Base-by-base conservation (phyloP, 2,329 filamentous ascomycete genomes). In the Cytospora leucostoma region DNA sequence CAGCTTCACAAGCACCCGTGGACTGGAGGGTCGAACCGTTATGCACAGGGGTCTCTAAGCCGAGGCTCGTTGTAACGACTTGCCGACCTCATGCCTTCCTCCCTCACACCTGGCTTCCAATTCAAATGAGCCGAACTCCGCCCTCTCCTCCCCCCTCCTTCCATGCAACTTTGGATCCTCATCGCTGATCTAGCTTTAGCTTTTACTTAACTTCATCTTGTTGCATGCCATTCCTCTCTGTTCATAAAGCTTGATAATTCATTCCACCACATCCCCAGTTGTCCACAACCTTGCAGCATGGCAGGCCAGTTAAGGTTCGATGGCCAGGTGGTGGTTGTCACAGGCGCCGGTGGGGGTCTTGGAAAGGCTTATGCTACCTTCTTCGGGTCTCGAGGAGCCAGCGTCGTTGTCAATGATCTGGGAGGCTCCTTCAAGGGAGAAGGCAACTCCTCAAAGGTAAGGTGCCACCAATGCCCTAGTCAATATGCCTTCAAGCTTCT, bases 341-440 rank as follows among this genome's bases (percentile, higher is more conserved):
- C 92, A 55, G 92, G 92, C 71, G 91, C 91, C 67, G 92, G 92
- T 68, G 91, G 90, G 76, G 92, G 92, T 68, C 78, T 95, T 62
- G 91, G 91, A 68, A 91, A 88, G 78, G 88, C 88, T 74, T 96
- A 96, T 79, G 89, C 90, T 70, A 81, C 89, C 65, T 98, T 97
- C 83, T 98, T 96, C 75, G 95, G 86, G 64, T 93, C 91, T 62
- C 88, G 94, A 74, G 95, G 95, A 72, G 95, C 75, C 68, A 75
- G 74, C 70, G 75, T 77, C 33, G 94, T 99, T 55, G 95, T 99
- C 71, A 99, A 99, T 77, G 95, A 99, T 75, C 85, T 98, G 58
- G 95, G 95, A 67, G 92, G 87, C 57, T 95, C 93, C 54, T 93
- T 95, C 83, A 94, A 95, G 78, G 94, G 95, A 70, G 93, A 97